Evolutionary conservation across 2,329 filamentous ascomycete genomes (phyloP), one percentile per base, ranked within the genome.

Genomic region (Fusarium foetens): DNA sequence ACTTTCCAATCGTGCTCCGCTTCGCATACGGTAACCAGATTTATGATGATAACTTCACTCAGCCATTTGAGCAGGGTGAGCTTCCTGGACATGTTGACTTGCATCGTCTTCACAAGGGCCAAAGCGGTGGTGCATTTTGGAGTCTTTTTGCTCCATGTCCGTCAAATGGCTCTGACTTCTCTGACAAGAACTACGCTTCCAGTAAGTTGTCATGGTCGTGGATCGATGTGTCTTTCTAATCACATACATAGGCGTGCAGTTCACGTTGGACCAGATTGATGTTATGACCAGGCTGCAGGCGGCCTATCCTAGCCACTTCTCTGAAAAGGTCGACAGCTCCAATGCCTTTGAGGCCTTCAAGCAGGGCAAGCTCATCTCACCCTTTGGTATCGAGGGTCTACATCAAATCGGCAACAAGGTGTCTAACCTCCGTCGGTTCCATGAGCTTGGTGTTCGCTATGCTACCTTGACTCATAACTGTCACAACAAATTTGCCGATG

Each of bases 391-490:
- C 58, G 94, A 97, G 83, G 95, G 95, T 7, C 87, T 98, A 12
- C 95, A 98, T 79, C 95, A 97, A 77, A 97, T 98, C 75, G 95
- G 94, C 65, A 97, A 98, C 82, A 93, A 91, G 2, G 85, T 91
- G 29, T 87, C 92, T 43, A 94, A 91, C 60, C 85, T 98, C 14
- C 90, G 95, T 11, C 86, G 89, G 29, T 97, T 92, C 81, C 86
- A 96, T 80, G 84, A 87, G 6, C 86, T 97, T 6, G 95, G 95
- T 4, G 94, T 95, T 9, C 91, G 94, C 54, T 98, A 98, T 77
- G 91, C 92, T 23, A 98, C 95, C 0, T 84, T 98, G 21, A 97
- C 94, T 4, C 95, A 97, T 85, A 97, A 97, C 81, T 98, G 95
- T 82, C 93, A 97, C 81, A 98, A 97, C 82, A 88, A 86, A 54